Evolutionary conservation across 108 stramenopile species (phyloP).

Genomic region (Hondaea fermentalgiana): DNA sequence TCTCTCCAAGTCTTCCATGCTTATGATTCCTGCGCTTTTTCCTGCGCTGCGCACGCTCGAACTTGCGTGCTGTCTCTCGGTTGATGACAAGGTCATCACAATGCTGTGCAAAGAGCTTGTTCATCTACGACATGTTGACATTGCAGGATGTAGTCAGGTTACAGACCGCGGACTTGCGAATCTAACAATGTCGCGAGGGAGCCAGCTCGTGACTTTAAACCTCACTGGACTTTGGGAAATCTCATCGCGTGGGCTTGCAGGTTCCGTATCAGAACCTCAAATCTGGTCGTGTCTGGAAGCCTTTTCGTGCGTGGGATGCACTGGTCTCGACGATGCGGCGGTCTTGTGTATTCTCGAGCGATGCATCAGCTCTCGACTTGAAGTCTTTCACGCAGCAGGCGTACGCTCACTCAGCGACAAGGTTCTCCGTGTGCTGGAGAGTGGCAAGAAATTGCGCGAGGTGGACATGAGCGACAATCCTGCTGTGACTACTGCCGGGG

Average conservation of each 20-base stretch:
- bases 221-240: not conserved
- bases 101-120: not conserved
- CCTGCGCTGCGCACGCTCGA: not conserved
- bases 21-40: not conserved
- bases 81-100: conserved; percentile 3
- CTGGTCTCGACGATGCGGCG: not conserved
- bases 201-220: not conserved
- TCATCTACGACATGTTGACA: not conserved
- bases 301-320: not conserved
- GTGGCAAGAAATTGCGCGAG: not conserved
- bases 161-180: not conserved
- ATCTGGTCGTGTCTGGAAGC: not conserved
- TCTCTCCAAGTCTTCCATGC: not conserved
- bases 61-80: conserved; percentile 15
- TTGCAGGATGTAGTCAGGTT: not conserved
- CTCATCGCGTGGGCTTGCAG: not conserved
- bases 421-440: not conserved
- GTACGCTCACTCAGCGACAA: not conserved
- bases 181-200: not conserved
- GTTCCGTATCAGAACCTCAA: not conserved
- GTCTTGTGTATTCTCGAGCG: not conserved
- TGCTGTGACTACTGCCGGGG: not conserved
- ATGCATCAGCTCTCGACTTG: not conserved
- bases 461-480: not conserved
- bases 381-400: not conserved